Conservation (phyloP, 1,139 yeast species). For the Yamadazyma trypodendri region DNA sequence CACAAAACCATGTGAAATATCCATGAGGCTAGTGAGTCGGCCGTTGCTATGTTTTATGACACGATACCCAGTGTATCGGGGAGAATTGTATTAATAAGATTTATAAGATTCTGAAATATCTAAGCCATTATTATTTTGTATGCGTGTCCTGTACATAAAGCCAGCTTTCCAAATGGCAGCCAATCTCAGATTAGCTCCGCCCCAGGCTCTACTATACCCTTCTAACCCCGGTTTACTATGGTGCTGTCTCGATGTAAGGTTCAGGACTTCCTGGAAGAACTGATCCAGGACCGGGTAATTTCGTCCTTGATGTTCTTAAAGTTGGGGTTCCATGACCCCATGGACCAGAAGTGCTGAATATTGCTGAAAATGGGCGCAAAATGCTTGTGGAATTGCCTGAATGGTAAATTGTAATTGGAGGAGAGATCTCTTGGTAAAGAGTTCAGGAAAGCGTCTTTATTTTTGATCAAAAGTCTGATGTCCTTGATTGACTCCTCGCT, state of each 20-base stretch:
- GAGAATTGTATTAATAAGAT: no score
- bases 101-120: no score
- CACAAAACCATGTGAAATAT: no score
- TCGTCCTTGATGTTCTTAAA: constrained; percentile 52
- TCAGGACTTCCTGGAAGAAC: constrained; percentile 7
- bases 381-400: constrained; percentile 25
- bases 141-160: no score
- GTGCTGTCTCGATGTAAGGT: not conserved
- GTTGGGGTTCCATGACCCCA: constrained; percentile 55
- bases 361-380: constrained; percentile 50
- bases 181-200: no score
- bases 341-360: constrained; percentile 60
- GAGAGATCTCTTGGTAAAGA: constrained; percentile 28
- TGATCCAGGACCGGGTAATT: constrained; percentile 41
- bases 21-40: no score
- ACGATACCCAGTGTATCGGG: no score
- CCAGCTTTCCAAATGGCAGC: no score
- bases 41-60: no score
- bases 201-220: no score
- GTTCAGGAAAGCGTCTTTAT: constrained; percentile 12
- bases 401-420: constrained; percentile 22
- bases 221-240: not conserved
- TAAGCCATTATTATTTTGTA: no score
- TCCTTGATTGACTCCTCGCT: not conserved
- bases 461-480: constrained; percentile 12